These are phyloP conservation scores for Torulaspora indica DNA, from an alignment of 805 yeast species.

Conservation along the genomic window DNA sequence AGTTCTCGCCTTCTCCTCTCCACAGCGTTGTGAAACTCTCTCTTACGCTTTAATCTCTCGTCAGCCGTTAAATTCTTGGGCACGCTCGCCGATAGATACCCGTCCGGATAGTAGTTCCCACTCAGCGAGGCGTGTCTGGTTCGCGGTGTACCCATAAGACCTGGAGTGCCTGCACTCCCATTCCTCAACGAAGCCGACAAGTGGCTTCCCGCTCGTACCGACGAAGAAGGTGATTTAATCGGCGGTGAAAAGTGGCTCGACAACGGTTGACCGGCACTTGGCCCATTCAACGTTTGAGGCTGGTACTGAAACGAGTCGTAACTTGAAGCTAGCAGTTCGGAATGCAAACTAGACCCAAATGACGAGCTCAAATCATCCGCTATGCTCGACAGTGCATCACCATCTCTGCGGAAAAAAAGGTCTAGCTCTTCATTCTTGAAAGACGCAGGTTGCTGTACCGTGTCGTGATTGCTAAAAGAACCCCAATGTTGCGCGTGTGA, in stretches of 20 bases:
- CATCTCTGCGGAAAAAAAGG: conserved; percentile 20
- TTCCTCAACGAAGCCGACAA: conserved; percentile 31
- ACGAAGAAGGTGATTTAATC: conserved; percentile 34
- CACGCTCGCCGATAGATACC: conserved; percentile 19
- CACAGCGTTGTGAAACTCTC: conserved; percentile 92
- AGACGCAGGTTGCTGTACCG: conserved; percentile 1
- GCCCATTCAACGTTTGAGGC: conserved; percentile 21
- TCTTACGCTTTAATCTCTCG: conserved; percentile 66
- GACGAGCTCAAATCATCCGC: conserved; percentile 33
- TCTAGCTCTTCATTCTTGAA: conserved; percentile 12
- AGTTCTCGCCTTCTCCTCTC: conserved; percentile 88
- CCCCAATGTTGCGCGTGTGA: conserved; percentile 8
- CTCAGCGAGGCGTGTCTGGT: conserved; percentile 34
- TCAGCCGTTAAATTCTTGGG: conserved; percentile 39
- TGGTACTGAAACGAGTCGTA: conserved; percentile 27
- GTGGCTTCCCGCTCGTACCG: conserved; percentile 32
- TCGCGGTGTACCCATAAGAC: conserved; percentile 25
- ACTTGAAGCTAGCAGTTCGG: conserved; percentile 26
- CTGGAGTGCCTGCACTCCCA: conserved; percentile 20
- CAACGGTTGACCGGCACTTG: conserved; percentile 7
- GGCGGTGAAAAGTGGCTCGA: conserved; percentile 21
- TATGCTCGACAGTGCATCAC: conserved; percentile 22
- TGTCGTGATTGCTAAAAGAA: conserved; percentile 1
- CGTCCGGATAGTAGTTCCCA: conserved; percentile 25
- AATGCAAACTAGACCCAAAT: conserved; percentile 28